A percentile compares a stretch with the other conserved stretches of the same genome.
These are phyloP conservation scores for Corymbia citriodora DNA, from an alignment of 441 rosid genomes.

Conservation along the genomic window DNA sequence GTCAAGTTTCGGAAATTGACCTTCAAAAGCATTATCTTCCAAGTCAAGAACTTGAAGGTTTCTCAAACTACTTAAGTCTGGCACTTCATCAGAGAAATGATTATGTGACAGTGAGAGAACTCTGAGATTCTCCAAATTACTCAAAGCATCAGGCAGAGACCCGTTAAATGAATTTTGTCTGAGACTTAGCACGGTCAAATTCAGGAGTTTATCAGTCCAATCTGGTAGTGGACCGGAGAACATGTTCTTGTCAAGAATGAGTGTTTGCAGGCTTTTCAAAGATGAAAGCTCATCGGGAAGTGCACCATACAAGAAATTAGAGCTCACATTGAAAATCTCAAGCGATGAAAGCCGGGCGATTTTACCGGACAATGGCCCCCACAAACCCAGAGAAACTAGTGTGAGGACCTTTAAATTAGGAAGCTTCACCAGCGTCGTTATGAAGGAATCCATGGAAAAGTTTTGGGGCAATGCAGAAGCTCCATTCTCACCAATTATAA, in stretches of 20 bases:
- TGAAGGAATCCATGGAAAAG: constrained; percentile 76
- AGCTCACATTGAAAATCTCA: constrained; percentile 83
- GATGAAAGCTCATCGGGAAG: constrained; percentile 65
- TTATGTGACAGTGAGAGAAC: constrained; percentile 74
- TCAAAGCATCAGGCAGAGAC: constrained; percentile 63
- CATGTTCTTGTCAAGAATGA: constrained; percentile 81
- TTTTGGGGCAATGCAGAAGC: constrained; percentile 46
- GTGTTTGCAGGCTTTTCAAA: constrained; percentile 56
- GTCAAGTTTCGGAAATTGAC: constrained; percentile 66
- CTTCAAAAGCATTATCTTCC: constrained; percentile 77
- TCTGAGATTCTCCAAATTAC: constrained; percentile 61
- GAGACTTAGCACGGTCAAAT: constrained; percentile 66
- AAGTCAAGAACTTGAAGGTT: constrained; percentile 89
- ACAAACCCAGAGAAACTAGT: constrained; percentile 77
- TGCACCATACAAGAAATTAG: constrained; percentile 63
- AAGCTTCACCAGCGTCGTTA: constrained; percentile 73
- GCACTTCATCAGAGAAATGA: constrained; percentile 60
- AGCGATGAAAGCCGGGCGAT: constrained; percentile 52
- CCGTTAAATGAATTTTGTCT: constrained; percentile 72
- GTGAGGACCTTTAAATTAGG: constrained; percentile 78
- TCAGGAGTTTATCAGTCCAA: constrained; percentile 55
- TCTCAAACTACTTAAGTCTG: constrained; percentile 60
- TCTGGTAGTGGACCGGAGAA: constrained; percentile 57
- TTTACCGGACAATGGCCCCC: constrained; percentile 87
- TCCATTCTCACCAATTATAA: constrained; percentile 52